phyloP scores from a whole-genome alignment of 352 stramenopile genomes.

The Pseudoperonospora humuli region DNA sequence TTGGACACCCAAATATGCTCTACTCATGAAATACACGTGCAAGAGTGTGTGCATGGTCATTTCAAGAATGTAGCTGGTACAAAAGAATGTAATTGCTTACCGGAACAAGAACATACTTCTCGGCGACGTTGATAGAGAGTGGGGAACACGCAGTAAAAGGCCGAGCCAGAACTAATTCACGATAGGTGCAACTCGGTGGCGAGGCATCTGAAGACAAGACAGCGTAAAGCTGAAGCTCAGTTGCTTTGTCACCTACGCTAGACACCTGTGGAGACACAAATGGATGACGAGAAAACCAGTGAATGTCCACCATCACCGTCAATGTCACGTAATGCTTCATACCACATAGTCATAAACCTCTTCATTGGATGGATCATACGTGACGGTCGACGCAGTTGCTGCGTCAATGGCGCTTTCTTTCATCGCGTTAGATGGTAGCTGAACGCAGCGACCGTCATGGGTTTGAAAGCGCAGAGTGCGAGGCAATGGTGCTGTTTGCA shows the following conservation, averaged over 20 bases:
- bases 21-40: no score
- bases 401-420: constrained; percentile 16
- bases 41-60: no score
- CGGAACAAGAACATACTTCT: no score
- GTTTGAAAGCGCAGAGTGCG: constrained; percentile 56
- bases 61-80: no score
- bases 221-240: constrained; percentile 41
- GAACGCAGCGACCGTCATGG: constrained; percentile 36
- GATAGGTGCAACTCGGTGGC: constrained; percentile 47
- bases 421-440: constrained; percentile 1
- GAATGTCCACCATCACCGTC: background rate
- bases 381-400: constrained; percentile 7
- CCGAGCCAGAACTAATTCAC: constrained; percentile 38
- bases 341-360: constrained; percentile 48
- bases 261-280: constrained; percentile 25
- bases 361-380: constrained; percentile 8
- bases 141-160: constrained; percentile 45
- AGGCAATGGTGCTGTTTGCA: constrained; percentile 33
- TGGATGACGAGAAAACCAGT: background rate
- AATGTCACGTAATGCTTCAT: background rate
- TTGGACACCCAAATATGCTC: constrained; percentile 40
- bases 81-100: no score
- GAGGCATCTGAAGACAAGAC: constrained; percentile 50
- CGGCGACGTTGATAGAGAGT: constrained; percentile 31
- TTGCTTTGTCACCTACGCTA: constrained; percentile 33